Evolutionary conservation across 306 rosid species (phyloP).

Genomic region (Ormosia semicastrata): DNA sequence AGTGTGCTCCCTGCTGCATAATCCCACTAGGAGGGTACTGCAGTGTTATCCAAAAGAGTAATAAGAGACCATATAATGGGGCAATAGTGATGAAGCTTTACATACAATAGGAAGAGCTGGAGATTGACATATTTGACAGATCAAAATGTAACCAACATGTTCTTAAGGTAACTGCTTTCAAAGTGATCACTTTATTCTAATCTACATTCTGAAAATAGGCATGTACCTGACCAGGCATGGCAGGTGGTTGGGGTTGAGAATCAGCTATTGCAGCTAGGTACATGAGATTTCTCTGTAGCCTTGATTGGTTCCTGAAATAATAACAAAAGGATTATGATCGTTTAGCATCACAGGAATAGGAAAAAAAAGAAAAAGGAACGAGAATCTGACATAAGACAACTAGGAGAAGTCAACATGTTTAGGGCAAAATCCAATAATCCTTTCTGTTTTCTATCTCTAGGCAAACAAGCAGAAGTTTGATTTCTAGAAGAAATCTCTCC

Average conservation of each 20-base stretch:
- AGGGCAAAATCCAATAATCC: background rate
- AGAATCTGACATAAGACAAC: background rate
- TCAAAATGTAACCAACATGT: background rate
- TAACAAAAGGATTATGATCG: background rate
- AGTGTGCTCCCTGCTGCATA: conserved; percentile 83
- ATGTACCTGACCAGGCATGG: conserved; percentile 84
- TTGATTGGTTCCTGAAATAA: conserved; percentile 79
- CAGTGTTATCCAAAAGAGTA: conserved; percentile 3
- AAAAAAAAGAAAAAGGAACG: background rate
- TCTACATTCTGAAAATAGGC: background rate
- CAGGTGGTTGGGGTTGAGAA: conserved; percentile 88
- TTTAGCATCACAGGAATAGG: background rate
- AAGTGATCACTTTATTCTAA: background rate
- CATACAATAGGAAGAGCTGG: background rate
- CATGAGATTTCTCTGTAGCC: conserved; percentile 96
- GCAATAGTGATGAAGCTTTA: background rate
- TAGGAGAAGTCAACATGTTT: background rate
- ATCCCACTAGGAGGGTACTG: conserved; percentile 75
- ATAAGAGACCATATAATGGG: background rate
- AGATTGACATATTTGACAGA: background rate
- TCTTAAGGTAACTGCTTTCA: background rate
- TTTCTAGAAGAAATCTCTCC: background rate
- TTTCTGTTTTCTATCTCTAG: background rate
- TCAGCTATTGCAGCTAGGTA: conserved; percentile 98
- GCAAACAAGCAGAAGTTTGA: background rate